phyloP scores from a whole-genome alignment of 257 asterid genomes.

The Nicotiana undulata region DNA sequence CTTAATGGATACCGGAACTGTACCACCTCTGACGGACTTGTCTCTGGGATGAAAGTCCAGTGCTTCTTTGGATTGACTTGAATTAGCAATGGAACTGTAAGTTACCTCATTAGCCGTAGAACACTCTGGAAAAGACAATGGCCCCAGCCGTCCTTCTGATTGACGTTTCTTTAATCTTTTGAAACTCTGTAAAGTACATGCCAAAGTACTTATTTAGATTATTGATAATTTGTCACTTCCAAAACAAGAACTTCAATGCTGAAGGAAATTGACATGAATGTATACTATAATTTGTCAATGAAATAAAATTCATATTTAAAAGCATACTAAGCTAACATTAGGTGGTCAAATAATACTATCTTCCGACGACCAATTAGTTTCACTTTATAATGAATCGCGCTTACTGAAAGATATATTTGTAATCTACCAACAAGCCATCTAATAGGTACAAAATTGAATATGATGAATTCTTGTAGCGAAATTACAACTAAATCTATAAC shows the following conservation, averaged over 20 bases:
- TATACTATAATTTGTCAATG: not conserved
- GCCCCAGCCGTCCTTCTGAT: slow-evolving; percentile 33
- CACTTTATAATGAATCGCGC: not conserved
- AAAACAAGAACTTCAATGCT: not conserved
- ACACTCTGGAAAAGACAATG: slow-evolving; percentile 21
- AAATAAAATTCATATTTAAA: not conserved
- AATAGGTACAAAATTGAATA: not conserved
- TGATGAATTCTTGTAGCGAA: not conserved
- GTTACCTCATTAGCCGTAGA: slow-evolving; percentile 20
- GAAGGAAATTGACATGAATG: not conserved
- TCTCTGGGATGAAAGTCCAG: slow-evolving; percentile 23
- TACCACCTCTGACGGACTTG: slow-evolving; percentile 27
- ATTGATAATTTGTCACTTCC: not conserved
- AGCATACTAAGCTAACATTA: not conserved
- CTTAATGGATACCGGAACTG: slow-evolving; percentile 50
- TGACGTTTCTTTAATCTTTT: slow-evolving; percentile 63
- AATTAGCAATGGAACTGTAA: slow-evolving; percentile 7
- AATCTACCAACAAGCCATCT: not conserved
- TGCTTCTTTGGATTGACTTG: slow-evolving; percentile 27
- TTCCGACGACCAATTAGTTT: not conserved
- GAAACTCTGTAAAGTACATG: slow-evolving; percentile 34
- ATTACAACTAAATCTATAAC: not conserved
- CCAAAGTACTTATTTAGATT: not conserved
- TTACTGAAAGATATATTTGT: not conserved
- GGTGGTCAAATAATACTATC: not conserved